Evolutionary conservation across 2,329 filamentous ascomycete genomes (phyloP), one percentile per base, ranked within the genome.

Genomic region (Blastomyces percursus): DNA sequence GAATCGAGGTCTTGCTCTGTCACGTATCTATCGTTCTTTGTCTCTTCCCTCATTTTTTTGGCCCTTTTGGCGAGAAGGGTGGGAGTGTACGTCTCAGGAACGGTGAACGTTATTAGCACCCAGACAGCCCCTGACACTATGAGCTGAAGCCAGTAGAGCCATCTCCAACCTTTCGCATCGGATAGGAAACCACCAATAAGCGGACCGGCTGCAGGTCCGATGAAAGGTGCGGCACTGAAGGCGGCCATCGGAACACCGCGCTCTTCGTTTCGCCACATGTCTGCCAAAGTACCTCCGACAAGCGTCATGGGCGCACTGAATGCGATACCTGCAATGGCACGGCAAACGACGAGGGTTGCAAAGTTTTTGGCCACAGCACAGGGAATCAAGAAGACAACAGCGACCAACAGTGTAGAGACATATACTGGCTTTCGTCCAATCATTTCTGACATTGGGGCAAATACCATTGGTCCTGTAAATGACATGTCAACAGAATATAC

Each of bases 221-320:
- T 81, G 71, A 94, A 94, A 0, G 90, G 90, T 0, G 90, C 90
- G 2, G 90, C 89, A 14, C 84, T 88, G 73, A 94, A 95, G 19
- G 88, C 88, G 2, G 90, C 90, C 90, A 95, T 94, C 21, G 90
- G 89, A 1, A 94, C 87, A 69, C 90, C 90, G 61, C 90, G 83
- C 75, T 95, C 90, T 72, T 94, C 90, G 59, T 86, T 90, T 64
- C 78, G 85, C 89, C 89, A 95, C n/a, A 94, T 74, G 76, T 95
- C 90, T 12, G 90, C 88, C 6, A 95, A 76, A 0, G 89, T 93
- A 9, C 90, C 90, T 52, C 90, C 90, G 9, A 92, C 90, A 1
- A 94, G 80, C 0, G 90, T 93, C 87, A 95, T 93, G 1, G 90
- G 90, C 0, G 90, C 90, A 12, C 87, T 91, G 72, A 93, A 93